phyloP scores from a whole-genome alignment of 2,329 filamentous ascomycete species.

The Aschersonia sp. region DNA sequence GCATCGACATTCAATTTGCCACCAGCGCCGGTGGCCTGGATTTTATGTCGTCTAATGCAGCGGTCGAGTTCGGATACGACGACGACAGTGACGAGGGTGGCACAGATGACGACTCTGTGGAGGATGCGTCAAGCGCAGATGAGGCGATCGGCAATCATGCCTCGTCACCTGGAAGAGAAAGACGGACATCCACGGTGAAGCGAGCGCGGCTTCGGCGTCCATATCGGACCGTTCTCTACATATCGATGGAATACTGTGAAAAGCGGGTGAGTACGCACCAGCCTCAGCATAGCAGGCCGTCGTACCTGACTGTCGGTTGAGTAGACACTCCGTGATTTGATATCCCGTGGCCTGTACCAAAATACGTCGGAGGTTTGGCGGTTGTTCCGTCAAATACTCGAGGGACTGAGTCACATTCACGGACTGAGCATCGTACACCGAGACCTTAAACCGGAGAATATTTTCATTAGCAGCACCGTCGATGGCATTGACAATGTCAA shows the following conservation, averaged over 20 bases:
- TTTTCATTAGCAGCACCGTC: conserved; percentile 59
- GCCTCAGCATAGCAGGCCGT: background rate
- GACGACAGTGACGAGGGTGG: conserved; percentile 28
- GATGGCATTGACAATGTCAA: conserved; percentile 81
- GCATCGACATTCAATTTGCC: conserved; percentile 41
- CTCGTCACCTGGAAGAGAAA: conserved; percentile 15
- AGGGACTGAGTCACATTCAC: conserved; percentile 84
- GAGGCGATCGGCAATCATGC: conserved; percentile 13
- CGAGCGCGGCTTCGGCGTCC: conserved; percentile 30
- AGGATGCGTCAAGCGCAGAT: conserved; percentile 21
- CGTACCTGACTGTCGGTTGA: background rate
- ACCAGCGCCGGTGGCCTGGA: conserved; percentile 72
- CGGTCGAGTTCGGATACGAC: conserved; percentile 65
- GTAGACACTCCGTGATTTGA: conserved; percentile 72
- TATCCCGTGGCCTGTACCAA: conserved; percentile 58
- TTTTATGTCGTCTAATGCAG: conserved; percentile 79
- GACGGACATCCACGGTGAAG: conserved; percentile 13
- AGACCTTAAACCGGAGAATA: conserved; percentile 92
- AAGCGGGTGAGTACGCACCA: conserved; percentile 45
- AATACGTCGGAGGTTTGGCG: conserved; percentile 74
- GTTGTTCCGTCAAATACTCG: conserved; percentile 77
- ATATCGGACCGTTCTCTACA: conserved; percentile 69
- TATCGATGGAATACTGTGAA: conserved; percentile 98
- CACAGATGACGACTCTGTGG: conserved; percentile 32
- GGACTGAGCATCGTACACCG: conserved; percentile 84